A percentile compares a stretch with the other conserved stretches of the same genome.
Evolutionary conservation across 2,329 filamentous ascomycete genomes (phyloP).

Genomic region (Triangularia verruculosa): DNA sequence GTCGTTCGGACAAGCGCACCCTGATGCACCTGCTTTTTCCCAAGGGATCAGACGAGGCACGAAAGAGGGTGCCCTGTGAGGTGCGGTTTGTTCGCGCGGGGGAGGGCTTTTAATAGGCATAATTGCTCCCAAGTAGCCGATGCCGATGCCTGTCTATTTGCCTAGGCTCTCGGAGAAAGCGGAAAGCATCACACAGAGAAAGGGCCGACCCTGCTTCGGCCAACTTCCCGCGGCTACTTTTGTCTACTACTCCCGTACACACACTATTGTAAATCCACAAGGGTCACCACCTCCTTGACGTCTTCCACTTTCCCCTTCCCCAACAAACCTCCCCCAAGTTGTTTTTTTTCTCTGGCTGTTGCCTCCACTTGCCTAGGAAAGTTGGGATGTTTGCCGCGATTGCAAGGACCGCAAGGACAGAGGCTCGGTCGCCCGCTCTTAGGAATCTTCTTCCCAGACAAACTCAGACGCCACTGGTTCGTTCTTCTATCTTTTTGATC

Average conservation of each 20-base stretch:
- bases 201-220: constrained; percentile 17
- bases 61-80: not conserved
- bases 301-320: not conserved
- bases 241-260: not conserved
- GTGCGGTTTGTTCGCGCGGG: not conserved
- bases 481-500: constrained; percentile 18
- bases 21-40: not conserved
- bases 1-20: constrained; percentile 26
- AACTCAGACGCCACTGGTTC: constrained; percentile 29
- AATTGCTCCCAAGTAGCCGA: not conserved
- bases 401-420: constrained; percentile 30
- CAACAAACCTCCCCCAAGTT: not conserved
- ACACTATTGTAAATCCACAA: constrained; percentile 8
- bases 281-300: not conserved
- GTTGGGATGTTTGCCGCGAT: constrained; percentile 38
- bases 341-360: constrained; percentile 5
- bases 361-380: constrained; percentile 10
- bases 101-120: not conserved
- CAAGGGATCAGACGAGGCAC: not conserved
- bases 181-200: constrained; percentile 2
- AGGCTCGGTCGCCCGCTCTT: constrained; percentile 36
- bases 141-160: constrained; percentile 10
- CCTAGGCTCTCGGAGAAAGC: constrained; percentile 23
- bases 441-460: constrained; percentile 29
- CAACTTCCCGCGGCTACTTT: constrained; percentile 20